A percentile compares a stretch with the other conserved stretches of the same genome.
Evolutionary conservation across 1,284 basidiomycete genomes (phyloP).

Genomic region (Heimioporus retisporus): DNA sequence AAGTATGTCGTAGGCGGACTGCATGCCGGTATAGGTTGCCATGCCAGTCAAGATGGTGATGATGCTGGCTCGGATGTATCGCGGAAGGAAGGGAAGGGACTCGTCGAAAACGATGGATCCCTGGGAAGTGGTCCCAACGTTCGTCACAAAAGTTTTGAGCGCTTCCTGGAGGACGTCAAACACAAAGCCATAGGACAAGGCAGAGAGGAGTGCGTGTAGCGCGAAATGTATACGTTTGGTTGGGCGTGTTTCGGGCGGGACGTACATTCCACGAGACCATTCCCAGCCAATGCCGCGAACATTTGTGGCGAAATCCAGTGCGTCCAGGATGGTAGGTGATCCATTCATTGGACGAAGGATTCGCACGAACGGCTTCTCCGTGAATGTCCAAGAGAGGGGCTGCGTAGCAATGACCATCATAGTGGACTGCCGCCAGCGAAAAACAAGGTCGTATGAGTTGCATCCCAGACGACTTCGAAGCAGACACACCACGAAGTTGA

Average conservation of each 20-base stretch:
- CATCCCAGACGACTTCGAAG: no score
- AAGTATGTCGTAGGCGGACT: no score
- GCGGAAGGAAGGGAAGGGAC: slow-evolving; percentile 51
- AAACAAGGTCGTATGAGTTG: no score
- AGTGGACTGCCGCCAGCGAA: no score
- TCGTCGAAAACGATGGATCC: no score
- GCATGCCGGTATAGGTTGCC: no score
- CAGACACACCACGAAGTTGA: no score
- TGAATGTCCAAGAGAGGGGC: no score
- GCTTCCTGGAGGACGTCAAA: not conserved
- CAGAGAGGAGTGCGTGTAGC: not conserved
- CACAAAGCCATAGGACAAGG: not conserved
- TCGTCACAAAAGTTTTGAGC: not conserved
- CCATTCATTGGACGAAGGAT: slow-evolving; percentile 6
- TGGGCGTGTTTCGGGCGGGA: slow-evolving; percentile 38
- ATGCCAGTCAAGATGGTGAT: no score
- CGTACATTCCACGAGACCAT: slow-evolving; percentile 44
- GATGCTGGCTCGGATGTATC: slow-evolving; percentile 53
- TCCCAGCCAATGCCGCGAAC: slow-evolving; percentile 64
- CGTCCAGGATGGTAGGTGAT: no score
- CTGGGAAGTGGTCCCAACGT: not conserved
- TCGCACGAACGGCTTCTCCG: slow-evolving; percentile 2
- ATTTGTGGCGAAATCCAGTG: slow-evolving; percentile 30
- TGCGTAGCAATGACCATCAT: no score
- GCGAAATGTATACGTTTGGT: slow-evolving; percentile 33